Conservation (phyloP, 176 grass and related monocot genomes). For the Rhynchospora tenuis region DNA sequence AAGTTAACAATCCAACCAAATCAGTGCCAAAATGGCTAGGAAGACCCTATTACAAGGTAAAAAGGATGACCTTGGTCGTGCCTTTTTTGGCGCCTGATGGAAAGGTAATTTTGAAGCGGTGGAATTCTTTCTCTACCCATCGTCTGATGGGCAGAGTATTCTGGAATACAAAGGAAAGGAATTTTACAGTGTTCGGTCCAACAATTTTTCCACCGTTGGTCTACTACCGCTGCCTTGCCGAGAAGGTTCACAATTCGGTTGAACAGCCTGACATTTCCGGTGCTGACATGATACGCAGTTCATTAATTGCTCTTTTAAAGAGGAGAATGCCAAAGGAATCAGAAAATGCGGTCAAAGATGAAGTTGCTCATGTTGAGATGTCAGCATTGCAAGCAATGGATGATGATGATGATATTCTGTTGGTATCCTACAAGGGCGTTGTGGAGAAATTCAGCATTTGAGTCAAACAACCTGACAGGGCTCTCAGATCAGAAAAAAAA, state of each 20-base stretch:
- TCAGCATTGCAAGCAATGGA: too few species aligned
- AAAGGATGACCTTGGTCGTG: background rate
- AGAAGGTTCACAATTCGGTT: too few species aligned
- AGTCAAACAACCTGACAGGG: background rate
- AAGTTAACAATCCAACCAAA: background rate
- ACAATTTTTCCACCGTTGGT: too few species aligned
- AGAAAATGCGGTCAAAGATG: too few species aligned
- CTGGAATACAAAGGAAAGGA: background rate
- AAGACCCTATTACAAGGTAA: background rate
- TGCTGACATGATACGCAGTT: too few species aligned
- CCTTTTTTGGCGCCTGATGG: background rate
- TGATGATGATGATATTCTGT: too few species aligned
- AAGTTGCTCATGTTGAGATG: too few species aligned
- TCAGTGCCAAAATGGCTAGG: background rate
- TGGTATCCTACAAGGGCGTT: background rate
- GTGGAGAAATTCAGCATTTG: background rate
- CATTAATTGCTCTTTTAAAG: too few species aligned
- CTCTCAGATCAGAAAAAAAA: background rate
- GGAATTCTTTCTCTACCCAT: background rate
- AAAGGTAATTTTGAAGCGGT: background rate
- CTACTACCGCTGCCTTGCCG: too few species aligned
- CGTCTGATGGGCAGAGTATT: background rate
- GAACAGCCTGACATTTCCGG: too few species aligned
- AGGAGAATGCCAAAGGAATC: too few species aligned
- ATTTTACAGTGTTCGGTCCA: background rate